Evolutionary conservation across 345 rosid species (phyloP).

Genomic region (Balakata baccata): DNA sequence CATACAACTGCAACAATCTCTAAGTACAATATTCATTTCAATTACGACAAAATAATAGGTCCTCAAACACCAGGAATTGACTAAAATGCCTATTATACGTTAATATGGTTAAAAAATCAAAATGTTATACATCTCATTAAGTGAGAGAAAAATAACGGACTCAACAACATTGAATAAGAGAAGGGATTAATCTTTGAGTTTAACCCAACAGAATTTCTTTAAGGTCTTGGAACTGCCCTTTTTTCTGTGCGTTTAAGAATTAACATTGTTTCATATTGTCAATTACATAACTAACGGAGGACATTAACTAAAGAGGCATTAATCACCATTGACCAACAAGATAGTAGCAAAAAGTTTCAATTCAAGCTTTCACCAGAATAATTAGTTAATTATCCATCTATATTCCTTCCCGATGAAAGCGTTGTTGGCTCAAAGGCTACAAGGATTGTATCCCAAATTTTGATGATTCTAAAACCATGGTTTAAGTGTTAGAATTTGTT

Average conservation of each 20-base stretch:
- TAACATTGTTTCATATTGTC: not conserved
- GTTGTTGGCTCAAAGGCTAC: too few relatives aligned
- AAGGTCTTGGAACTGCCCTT: not conserved
- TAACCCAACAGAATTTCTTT: not conserved
- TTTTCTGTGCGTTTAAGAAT: not conserved
- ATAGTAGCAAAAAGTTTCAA: not conserved
- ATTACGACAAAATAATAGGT: not conserved
- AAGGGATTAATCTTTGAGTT: not conserved
- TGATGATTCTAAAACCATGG: too few relatives aligned
- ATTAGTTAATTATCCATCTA: not conserved
- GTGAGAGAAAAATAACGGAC: not conserved
- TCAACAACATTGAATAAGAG: not conserved
- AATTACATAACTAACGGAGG: not conserved
- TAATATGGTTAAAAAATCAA: not conserved
- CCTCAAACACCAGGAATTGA: not conserved
- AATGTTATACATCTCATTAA: not conserved
- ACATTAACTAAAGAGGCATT: not conserved
- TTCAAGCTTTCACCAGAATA: not conserved
- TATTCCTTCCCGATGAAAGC: not conserved
- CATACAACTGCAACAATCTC: conserved; percentile 4
- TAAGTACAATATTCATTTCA: not conserved
- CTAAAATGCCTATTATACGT: not conserved
- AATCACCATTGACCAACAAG: not conserved
- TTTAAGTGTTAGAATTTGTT: too few relatives aligned
- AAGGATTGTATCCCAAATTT: too few relatives aligned